These are phyloP conservation scores for Lactarius pseudohatsudake DNA, from an alignment of 768 basidiomycete genomes.

Conservation along the genomic window DNA sequence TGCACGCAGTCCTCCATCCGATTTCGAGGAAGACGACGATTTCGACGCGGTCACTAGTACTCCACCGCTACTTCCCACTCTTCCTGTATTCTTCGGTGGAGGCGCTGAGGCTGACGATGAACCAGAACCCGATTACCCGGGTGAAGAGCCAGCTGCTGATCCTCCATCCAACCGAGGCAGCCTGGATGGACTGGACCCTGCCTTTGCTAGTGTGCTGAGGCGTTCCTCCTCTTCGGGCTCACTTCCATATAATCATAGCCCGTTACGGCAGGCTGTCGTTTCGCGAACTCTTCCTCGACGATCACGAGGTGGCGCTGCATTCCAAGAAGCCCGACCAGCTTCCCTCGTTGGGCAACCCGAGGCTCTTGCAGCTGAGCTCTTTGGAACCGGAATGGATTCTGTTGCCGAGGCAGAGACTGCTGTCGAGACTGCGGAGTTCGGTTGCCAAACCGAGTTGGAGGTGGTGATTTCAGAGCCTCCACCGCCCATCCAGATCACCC, in stretches of 20 bases:
- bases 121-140: slow-evolving; percentile 31
- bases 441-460: slow-evolving; percentile 63
- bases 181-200: slow-evolving; percentile 86
- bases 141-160: slow-evolving; percentile 41
- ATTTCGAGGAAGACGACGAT: slow-evolving; percentile 30
- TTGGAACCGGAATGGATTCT: slow-evolving; percentile 51
- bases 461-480: slow-evolving; percentile 34
- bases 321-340: slow-evolving; percentile 66
- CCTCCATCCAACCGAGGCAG: slow-evolving; percentile 61
- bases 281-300: slow-evolving; percentile 53
- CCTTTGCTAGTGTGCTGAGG: slow-evolving; percentile 75
- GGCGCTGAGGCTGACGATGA: slow-evolving; percentile 36
- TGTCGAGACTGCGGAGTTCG: slow-evolving; percentile 56
- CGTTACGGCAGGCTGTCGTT: slow-evolving; percentile 59
- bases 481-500: slow-evolving; percentile 34
- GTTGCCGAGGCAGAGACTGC: slow-evolving; percentile 39
- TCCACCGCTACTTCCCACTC: slow-evolving; percentile 19
- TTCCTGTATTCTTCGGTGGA: slow-evolving; percentile 25
- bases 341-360: slow-evolving; percentile 73
- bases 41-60: slow-evolving; percentile 23
- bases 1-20: slow-evolving; percentile 24
- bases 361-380: slow-evolving; percentile 61
- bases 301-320: slow-evolving; percentile 63
- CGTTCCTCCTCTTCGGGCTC: slow-evolving; percentile 48
- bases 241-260: slow-evolving; percentile 51